phyloP scores from a whole-genome alignment of 768 basidiomycete genomes.

The Rhodotorula sphaerocarpa region DNA sequence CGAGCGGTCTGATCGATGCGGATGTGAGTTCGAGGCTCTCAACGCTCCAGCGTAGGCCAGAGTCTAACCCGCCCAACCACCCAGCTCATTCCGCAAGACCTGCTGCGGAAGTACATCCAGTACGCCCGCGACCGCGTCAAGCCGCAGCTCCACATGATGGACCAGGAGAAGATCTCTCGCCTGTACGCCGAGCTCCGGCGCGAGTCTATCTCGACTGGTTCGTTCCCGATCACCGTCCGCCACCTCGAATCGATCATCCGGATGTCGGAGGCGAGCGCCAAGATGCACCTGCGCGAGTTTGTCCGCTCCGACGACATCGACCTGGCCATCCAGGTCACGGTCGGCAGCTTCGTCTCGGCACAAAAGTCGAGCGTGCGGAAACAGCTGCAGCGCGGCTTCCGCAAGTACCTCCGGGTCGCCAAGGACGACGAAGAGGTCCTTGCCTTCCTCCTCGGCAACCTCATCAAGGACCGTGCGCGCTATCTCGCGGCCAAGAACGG shows the following conservation, averaged over 20 bases:
- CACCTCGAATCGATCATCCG: constrained; percentile 99
- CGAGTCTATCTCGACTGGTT: constrained; percentile 95
- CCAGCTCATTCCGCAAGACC: constrained; percentile 92
- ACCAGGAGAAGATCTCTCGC: constrained; percentile 88
- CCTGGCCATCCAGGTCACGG: constrained; percentile 87
- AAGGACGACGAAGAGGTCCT: constrained; percentile 93
- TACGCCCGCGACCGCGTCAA: constrained; percentile 87
- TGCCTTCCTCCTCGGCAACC: constrained; percentile 82
- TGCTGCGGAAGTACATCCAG: constrained; percentile 97
- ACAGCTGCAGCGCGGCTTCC: constrained; percentile 75
- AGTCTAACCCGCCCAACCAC: too few species aligned
- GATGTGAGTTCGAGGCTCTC: constrained; percentile 28
- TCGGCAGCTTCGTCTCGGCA: constrained; percentile 87
- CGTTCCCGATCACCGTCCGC: constrained; percentile 94
- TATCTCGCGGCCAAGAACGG: constrained; percentile 68
- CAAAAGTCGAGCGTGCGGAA: constrained; percentile 99
- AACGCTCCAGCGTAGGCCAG: not conserved
- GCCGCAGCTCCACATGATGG: constrained; percentile 88
- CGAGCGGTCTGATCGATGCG: constrained; percentile 60
- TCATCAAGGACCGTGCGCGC: constrained; percentile 66
- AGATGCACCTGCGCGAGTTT: constrained; percentile 95
- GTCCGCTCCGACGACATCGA: constrained; percentile 95
- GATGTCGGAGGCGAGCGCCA: constrained; percentile 96
- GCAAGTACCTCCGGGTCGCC: constrained; percentile 92
- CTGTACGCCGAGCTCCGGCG: constrained; percentile 91